A percentile compares a stretch with the other conserved stretches of the same genome.
Conservation (phyloP, 225 moss, liverwort and hornwort species). For the Physcomitrellopsis africana region DNA sequence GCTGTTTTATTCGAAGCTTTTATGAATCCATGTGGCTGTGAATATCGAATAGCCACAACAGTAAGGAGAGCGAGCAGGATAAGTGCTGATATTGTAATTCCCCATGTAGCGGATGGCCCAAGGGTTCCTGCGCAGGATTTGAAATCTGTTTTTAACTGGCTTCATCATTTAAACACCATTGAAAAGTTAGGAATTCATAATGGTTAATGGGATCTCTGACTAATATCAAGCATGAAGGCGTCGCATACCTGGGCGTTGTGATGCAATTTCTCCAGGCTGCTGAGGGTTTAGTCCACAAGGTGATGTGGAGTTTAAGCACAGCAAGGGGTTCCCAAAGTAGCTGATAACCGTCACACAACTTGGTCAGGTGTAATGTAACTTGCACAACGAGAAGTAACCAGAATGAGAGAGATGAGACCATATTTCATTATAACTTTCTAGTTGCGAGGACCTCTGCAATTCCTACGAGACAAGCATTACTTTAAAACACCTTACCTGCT, state of each 20-base stretch:
- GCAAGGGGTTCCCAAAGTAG: slow-evolving; percentile 58
- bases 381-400: background rate
- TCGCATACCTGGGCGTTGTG: slow-evolving; percentile 40
- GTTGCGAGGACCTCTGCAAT: background rate
- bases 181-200: background rate
- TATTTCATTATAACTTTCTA: background rate
- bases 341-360: slow-evolving; percentile 38
- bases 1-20: slow-evolving; percentile 60
- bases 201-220: background rate
- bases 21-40: slow-evolving; percentile 59
- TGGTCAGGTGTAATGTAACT: background rate
- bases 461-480: background rate
- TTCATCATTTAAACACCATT: background rate
- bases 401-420: background rate
- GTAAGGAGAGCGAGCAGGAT: slow-evolving; percentile 73
- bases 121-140: slow-evolving; percentile 53
- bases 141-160: background rate
- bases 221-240: background rate
- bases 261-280: slow-evolving; percentile 35
- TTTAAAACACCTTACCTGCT: slow-evolving; percentile 55
- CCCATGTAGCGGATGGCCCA: slow-evolving; percentile 82
- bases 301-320: slow-evolving; percentile 55
- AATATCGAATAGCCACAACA: slow-evolving; percentile 66
- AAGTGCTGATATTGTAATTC: slow-evolving; percentile 83
- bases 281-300: slow-evolving; percentile 57